A percentile compares a stretch with the other conserved stretches of the same genome.
Conservation (phyloP, 768 basidiomycete genomes). For the Hypholoma fasciculare region DNA sequence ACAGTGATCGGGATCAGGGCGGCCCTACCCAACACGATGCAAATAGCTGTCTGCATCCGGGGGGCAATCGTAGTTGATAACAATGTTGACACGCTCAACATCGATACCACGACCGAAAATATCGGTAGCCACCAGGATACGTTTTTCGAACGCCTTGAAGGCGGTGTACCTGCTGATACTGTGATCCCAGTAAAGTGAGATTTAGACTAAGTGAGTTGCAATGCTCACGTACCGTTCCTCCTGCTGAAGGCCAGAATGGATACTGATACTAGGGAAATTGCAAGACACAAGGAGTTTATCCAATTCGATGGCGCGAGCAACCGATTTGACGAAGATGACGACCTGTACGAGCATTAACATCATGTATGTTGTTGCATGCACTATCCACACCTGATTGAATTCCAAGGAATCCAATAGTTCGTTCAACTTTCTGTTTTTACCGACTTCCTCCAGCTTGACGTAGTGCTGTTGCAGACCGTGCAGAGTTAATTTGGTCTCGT, state of each 20-base stretch:
- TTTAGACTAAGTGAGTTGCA: too few relatives aligned
- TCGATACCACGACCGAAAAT: constrained; percentile 99
- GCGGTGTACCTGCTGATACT: constrained; percentile 95
- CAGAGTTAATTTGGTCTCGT: constrained; percentile 97
- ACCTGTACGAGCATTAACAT: constrained; percentile 55
- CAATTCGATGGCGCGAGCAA: constrained; percentile 92
- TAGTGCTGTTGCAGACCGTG: constrained; percentile 99
- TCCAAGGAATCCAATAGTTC: constrained; percentile 94
- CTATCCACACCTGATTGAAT: constrained; percentile 84
- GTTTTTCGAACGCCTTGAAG: constrained; percentile 99
- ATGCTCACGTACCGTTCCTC: constrained; percentile 77
- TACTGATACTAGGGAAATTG: constrained; percentile 97
- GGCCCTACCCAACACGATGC: constrained; percentile 88
- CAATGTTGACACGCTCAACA: constrained; percentile 99
- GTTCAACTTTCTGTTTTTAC: constrained; percentile 96
- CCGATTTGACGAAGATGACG: constrained; percentile 99
- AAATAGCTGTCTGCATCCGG: constrained; percentile 98
- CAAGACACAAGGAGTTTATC: constrained; percentile 96
- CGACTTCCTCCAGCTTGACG: constrained; percentile 92
- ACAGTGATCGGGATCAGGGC: neutral
- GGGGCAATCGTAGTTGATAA: constrained; percentile 98
- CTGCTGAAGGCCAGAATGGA: constrained; percentile 92
- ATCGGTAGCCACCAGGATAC: constrained; percentile 97
- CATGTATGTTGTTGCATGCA: neutral
- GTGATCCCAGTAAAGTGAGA: neutral